These are phyloP conservation scores for Grosmannia clavigera DNA, from an alignment of 2,329 filamentous ascomycete species.

Conservation along the genomic window DNA sequence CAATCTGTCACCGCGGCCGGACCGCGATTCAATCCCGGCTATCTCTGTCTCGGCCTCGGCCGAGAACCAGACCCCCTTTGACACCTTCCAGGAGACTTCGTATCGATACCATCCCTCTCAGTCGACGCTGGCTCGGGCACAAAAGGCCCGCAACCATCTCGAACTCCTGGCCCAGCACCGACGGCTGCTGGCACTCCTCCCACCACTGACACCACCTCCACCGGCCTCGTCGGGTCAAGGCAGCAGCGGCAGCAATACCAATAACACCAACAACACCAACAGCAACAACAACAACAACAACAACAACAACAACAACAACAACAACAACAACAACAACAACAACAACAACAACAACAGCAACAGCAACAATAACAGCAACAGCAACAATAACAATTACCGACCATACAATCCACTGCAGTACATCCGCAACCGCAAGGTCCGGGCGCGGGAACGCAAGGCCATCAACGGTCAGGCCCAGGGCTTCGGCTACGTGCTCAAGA, in stretches of 20 bases:
- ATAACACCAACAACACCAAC: too few species aligned
- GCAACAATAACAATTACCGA: constrained; percentile 25
- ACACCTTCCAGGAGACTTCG: constrained; percentile 22
- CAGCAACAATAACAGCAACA: too few species aligned
- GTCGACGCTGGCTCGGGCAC: constrained; percentile 68
- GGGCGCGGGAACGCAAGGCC: constrained; percentile 61
- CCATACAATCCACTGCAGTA: constrained; percentile 86
- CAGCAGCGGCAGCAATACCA: constrained; percentile 9
- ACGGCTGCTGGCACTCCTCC: constrained; percentile 64
- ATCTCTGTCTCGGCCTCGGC: background rate
- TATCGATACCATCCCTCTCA: constrained; percentile 60
- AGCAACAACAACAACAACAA: too few species aligned
- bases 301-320: too few species aligned
- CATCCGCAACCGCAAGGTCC: constrained; percentile 77
- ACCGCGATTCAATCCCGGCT: constrained; percentile 18
- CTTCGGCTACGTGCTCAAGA: constrained; percentile 60
- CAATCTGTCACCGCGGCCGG: constrained; percentile 46
- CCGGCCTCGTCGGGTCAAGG: constrained; percentile 15
- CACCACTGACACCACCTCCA: constrained; percentile 48
- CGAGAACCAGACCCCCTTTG: constrained; percentile 25
- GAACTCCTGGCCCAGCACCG: constrained; percentile 80
- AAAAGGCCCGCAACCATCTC: constrained; percentile 74
- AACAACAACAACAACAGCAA: too few species aligned
- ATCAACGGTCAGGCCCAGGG: constrained; percentile 66
- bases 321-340: too few species aligned